Conservation (phyloP, 2,329 filamentous ascomycete species). For the Botrytis byssoidea region DNA sequence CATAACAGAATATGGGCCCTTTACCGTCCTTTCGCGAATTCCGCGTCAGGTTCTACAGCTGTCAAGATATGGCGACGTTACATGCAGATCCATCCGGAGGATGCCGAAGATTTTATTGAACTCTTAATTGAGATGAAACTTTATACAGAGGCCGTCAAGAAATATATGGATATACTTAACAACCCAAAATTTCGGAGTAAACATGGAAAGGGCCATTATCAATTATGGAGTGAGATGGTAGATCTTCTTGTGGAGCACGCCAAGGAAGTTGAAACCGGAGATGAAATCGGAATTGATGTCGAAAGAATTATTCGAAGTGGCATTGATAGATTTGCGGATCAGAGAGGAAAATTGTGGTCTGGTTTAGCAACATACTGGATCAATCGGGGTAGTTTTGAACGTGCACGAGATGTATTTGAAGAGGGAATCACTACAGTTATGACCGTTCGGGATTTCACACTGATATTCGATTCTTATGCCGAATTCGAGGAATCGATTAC, state of each 20-base stretch:
- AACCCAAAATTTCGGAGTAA: conserved; percentile 89
- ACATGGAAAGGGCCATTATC: conserved; percentile 89
- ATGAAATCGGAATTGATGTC: conserved; percentile 82
- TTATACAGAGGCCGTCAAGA: conserved; percentile 87
- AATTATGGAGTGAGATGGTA: conserved; percentile 97
- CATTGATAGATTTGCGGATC: conserved; percentile 85
- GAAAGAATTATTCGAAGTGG: conserved; percentile 92
- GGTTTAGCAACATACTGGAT: conserved; percentile 97
- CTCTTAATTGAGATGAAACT: conserved; percentile 76
- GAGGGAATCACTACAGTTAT: conserved; percentile 97
- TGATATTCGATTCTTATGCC: conserved; percentile 93
- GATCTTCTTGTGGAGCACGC: conserved; percentile 91
- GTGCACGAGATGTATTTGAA: conserved; percentile 89
- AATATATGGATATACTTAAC: conserved; percentile 90
- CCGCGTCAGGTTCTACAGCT: conserved; percentile 83
- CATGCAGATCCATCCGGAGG: conserved; percentile 95
- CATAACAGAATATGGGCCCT: conserved; percentile 94
- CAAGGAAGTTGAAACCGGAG: conserved; percentile 75
- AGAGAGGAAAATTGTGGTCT: conserved; percentile 92
- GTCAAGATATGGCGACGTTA: conserved; percentile 94
- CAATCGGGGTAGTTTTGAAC: conserved; percentile 86
- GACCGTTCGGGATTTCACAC: conserved; percentile 95
- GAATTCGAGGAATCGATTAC: conserved; percentile 98
- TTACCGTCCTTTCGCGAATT: conserved; percentile 88
- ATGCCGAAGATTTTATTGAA: conserved; percentile 92